Evolutionary conservation across 2,329 filamentous ascomycete genomes (phyloP), one percentile per base, ranked within the genome.

Genomic region (Exophiala phaeomuriformis): DNA sequence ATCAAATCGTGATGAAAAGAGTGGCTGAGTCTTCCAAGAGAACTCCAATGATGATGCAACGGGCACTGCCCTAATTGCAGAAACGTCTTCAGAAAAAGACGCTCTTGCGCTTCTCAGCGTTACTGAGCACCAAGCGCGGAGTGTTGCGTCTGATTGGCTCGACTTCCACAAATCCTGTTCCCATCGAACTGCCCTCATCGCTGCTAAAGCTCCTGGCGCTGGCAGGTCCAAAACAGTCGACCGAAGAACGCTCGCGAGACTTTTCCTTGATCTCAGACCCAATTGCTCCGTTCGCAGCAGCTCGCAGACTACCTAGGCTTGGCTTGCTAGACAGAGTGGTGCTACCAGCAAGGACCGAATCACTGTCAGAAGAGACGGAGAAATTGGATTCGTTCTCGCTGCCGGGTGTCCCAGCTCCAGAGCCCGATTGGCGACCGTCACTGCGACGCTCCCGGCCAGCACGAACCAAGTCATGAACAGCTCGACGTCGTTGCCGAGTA

Each of bases 71-170:
- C 57, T 49, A 10, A 31, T 40, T 47, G 31, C 32, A 27, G 39
- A 7, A 5, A 4, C 40, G 36, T 12, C 33, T 47, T 59, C 54
- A 59, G 48, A 61, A 43, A 49, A 63, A 49, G 41, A 62, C 75
- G 71, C 80, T 85, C 78, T 89, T 94, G 71, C 90, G 86, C 81
- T 95, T 95, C 76, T 95, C 90, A 58, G 84, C 86, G 69, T 84
- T 90, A 62, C 87, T 90, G 62, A 96, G 79, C 62, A 96, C 86
- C 67, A 95, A 82, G 77, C 90, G 85, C 50, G 89, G 86, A 63
- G 86, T 86, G 76, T 85, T 90, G 72, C 89, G 88, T 71, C 88
- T 83, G 55, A 79, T 77, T 40, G 69, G 68, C 60, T 80, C 77
- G 51, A 76, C 67, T 60, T 78, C 75, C 19, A 76, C 69, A 47